These are phyloP conservation scores for Trypanosomatidae sp. DNA, from an alignment of 208 protist genomes.

Conservation along the genomic window DNA sequence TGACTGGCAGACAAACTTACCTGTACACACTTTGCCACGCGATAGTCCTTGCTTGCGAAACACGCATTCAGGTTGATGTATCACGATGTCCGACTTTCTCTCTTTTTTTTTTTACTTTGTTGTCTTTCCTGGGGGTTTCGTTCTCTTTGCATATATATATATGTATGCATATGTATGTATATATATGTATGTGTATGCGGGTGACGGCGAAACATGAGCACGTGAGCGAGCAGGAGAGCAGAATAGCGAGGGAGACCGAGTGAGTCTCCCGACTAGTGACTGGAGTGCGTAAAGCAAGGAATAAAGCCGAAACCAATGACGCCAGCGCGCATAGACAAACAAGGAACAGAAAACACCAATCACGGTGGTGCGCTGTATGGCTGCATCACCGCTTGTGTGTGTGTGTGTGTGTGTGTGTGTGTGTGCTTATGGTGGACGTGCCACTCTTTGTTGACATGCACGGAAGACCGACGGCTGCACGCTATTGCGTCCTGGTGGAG, in stretches of 20 bases:
- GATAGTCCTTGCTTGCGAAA: neutral
- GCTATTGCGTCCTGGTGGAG: neutral
- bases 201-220: neutral
- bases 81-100: neutral
- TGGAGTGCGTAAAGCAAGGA: neutral
- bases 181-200: neutral
- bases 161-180: neutral
- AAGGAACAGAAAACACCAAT: neutral
- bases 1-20: neutral
- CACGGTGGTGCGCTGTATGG: neutral
- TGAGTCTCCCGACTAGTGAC: neutral
- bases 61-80: neutral
- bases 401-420: neutral
- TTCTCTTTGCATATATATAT: no score
- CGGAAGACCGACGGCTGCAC: neutral
- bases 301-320: neutral
- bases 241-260: neutral
- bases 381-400: neutral
- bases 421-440: neutral
- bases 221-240: neutral
- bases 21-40: neutral
- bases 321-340: neutral
- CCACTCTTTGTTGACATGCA: neutral
- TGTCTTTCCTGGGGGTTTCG: neutral
- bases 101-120: conserved; percentile 3